phyloP scores from a whole-genome alignment of 495 filamentous ascomycete genomes.

The Monascus purpureus region DNA sequence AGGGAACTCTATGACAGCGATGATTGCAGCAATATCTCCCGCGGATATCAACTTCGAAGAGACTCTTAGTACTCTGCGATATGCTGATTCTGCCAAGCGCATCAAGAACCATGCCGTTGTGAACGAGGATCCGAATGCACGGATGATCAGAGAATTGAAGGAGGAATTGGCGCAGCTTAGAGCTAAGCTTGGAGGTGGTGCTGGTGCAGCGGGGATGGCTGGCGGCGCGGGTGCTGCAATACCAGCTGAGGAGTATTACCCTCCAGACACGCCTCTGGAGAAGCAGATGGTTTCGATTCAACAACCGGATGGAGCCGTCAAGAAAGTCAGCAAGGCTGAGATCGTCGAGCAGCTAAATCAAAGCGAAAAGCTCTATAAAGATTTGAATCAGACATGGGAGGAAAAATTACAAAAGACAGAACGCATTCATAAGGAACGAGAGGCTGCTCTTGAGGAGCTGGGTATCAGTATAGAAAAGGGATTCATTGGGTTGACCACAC shows the following conservation, averaged over 20 bases:
- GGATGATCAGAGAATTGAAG: constrained; percentile 97
- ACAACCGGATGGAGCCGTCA: constrained; percentile 69
- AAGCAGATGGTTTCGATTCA: constrained; percentile 94
- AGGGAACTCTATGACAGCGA: constrained; percentile 98
- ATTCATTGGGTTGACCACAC: constrained; percentile 86
- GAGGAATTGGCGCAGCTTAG: constrained; percentile 81
- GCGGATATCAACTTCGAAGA: constrained; percentile 99
- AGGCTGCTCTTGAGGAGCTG: constrained; percentile 87
- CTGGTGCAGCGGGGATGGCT: constrained; percentile 24
- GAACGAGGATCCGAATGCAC: constrained; percentile 96
- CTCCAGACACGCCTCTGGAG: constrained; percentile 81
- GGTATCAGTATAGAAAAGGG: constrained; percentile 99
- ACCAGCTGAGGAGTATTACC: constrained; percentile 64
- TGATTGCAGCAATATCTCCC: constrained; percentile 97
- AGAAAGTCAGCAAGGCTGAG: constrained; percentile 95
- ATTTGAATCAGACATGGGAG: constrained; percentile 99
- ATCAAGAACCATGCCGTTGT: constrained; percentile 99
- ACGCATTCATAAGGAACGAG: constrained; percentile 92
- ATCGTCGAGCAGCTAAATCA: constrained; percentile 93
- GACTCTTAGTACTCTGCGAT: constrained; percentile 86
- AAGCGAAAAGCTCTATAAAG: constrained; percentile 88
- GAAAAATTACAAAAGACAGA: constrained; percentile 91
- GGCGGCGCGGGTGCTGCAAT: constrained; percentile 25
- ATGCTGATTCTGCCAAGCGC: constrained; percentile 93
- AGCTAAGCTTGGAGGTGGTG: constrained; percentile 68